phyloP scores from a whole-genome alignment of 1,139 yeast species.

The Pichia kudriavzevii region DNA sequence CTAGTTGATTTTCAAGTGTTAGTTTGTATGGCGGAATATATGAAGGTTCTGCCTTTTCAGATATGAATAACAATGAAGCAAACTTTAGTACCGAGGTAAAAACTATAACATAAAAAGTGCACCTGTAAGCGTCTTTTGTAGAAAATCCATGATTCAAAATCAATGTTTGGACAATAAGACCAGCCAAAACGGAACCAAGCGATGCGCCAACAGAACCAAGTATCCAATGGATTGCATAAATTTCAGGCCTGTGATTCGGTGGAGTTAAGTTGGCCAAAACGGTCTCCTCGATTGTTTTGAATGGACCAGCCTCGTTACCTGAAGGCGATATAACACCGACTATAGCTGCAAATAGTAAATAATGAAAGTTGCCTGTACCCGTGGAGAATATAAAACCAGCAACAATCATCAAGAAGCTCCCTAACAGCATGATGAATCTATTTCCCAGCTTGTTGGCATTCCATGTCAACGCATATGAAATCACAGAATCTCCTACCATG shows the following conservation, averaged over 20 bases:
- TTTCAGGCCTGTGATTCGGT: conserved; percentile 56
- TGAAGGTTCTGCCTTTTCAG: conserved; percentile 45
- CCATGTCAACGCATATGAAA: conserved; percentile 71
- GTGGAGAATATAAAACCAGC: conserved; percentile 62
- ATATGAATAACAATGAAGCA: conserved; percentile 44
- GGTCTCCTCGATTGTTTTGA: conserved; percentile 82
- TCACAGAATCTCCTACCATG: conserved; percentile 66
- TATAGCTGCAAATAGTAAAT: conserved; percentile 57
- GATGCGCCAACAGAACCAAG: conserved; percentile 73
- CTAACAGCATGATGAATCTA: conserved; percentile 54
- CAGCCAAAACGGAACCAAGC: conserved; percentile 61
- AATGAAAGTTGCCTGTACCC: conserved; percentile 39
- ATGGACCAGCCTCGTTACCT: conserved; percentile 92
- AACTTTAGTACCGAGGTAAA: conserved; percentile 50
- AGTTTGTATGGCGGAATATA: conserved; percentile 21
- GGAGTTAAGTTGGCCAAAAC: conserved; percentile 76
- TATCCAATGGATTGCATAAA: conserved; percentile 65
- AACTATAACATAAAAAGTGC: conserved; percentile 52
- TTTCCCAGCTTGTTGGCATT: conserved; percentile 74
- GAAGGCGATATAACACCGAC: conserved; percentile 79
- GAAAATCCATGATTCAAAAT: conserved; percentile 30
- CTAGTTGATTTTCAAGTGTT: not conserved
- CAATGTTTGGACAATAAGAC: conserved; percentile 45
- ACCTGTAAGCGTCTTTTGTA: conserved; percentile 43
- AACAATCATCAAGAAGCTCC: conserved; percentile 60